Evolutionary conservation across 257 asterid genomes (phyloP).

Genomic region (Thymus quinquecostatus): DNA sequence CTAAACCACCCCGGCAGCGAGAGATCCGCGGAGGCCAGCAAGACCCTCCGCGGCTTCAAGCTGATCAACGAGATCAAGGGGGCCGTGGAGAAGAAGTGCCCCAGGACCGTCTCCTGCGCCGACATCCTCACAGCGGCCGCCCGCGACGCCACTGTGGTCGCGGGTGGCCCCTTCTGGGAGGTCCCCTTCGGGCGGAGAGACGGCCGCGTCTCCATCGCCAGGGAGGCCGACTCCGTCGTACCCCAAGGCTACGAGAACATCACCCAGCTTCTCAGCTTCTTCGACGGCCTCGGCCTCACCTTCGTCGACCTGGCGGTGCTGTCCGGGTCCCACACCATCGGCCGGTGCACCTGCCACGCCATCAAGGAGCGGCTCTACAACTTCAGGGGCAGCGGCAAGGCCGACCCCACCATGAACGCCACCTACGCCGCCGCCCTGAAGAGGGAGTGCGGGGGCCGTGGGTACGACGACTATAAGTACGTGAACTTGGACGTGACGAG

Average conservation of each 20-base stretch:
- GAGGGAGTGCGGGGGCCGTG: slow-evolving; percentile 34
- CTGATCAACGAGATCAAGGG: slow-evolving; percentile 69
- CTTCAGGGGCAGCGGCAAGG: slow-evolving; percentile 37
- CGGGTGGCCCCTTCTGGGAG: slow-evolving; percentile 86
- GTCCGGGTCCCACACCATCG: slow-evolving; percentile 70
- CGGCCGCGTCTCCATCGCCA: slow-evolving; percentile 61
- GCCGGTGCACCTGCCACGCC: slow-evolving; percentile 42
- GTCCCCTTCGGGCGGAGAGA: slow-evolving; percentile 87
- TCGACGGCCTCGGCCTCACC: slow-evolving; percentile 68
- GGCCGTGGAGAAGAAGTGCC: slow-evolving; percentile 66
- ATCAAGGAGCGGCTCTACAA: slow-evolving; percentile 40
- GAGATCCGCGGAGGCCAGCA: slow-evolving; percentile 54
- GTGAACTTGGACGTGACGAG: slow-evolving; percentile 43
- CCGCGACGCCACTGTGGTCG: slow-evolving; percentile 69
- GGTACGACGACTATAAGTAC: slow-evolving; percentile 8
- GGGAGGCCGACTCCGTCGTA: slow-evolving; percentile 55
- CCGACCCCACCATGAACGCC: slow-evolving; percentile 43
- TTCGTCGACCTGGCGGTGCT: slow-evolving; percentile 76
- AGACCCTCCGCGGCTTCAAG: slow-evolving; percentile 64
- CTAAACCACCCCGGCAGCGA: slow-evolving; percentile 68
- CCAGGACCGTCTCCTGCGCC: slow-evolving; percentile 77
- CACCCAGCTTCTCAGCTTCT: slow-evolving; percentile 52
- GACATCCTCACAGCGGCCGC: slow-evolving; percentile 76
- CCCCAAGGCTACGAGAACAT: slow-evolving; percentile 74
- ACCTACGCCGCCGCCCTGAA: slow-evolving; percentile 32